Percentiles rank a stretch among this genome's conserved stretches.
These are phyloP conservation scores for Grosmannia penicillata DNA, from an alignment of 2,329 filamentous ascomycete genomes.

Conservation along the genomic window DNA sequence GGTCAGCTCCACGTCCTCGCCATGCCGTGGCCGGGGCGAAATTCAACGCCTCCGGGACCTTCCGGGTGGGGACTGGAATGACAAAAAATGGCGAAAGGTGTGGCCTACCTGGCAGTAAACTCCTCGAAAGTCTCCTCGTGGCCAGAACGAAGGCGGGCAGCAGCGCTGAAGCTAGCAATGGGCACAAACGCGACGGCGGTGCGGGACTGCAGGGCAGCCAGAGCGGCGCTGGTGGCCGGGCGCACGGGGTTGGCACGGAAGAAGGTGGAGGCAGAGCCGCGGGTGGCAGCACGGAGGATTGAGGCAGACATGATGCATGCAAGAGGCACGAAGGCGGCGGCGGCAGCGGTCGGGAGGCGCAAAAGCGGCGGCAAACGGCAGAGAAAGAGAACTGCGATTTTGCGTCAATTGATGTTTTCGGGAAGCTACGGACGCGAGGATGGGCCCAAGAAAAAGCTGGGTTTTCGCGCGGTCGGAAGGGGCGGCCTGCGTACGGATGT, in stretches of 20 bases:
- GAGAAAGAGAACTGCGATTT: background rate
- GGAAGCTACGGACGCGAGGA: background rate
- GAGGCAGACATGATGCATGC: constrained; percentile 32
- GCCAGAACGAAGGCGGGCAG: constrained; percentile 36
- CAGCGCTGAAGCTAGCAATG: constrained; percentile 49
- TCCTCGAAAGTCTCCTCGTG: constrained; percentile 97
- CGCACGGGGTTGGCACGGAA: constrained; percentile 49
- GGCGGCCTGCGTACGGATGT: too few species aligned
- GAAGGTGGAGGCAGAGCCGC: constrained; percentile 46
- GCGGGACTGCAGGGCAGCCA: constrained; percentile 27
- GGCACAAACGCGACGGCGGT: constrained; percentile 30
- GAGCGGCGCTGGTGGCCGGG: constrained; percentile 27
- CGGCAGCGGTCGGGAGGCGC: background rate
- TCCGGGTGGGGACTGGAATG: background rate
- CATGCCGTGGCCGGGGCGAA: background rate
- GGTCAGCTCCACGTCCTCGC: constrained; percentile 7
- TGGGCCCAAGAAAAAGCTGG: background rate
- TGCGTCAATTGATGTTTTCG: background rate
- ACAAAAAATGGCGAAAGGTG: background rate
- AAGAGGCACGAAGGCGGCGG: constrained; percentile 3
- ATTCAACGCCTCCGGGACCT: background rate
- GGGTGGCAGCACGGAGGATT: constrained; percentile 57
- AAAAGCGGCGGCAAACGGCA: background rate
- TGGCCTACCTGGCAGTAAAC: constrained; percentile 83
- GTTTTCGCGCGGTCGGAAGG: too few species aligned